Percentiles rank a stretch among this genome's conserved stretches.
Conservation (phyloP, 257 asterid species). For the Gynochthodes officinalis region DNA sequence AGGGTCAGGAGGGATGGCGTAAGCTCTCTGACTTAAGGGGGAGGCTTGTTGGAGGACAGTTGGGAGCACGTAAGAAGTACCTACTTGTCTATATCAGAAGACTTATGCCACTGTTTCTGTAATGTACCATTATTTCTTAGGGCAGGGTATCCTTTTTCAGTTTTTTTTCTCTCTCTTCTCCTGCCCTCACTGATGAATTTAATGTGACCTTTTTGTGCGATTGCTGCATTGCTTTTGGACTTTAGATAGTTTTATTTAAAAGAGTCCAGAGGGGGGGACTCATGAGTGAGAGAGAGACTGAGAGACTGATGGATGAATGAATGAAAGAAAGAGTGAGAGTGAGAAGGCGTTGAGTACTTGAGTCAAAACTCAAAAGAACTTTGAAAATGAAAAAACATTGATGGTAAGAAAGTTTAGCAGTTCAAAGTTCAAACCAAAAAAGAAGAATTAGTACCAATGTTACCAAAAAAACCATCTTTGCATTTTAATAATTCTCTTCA, state of each 20-base stretch:
- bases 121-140: neutral
- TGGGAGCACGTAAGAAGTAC: constrained; percentile 37
- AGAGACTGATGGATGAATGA: too few species aligned
- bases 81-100: constrained; percentile 23
- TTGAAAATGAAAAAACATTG: constrained; percentile 16
- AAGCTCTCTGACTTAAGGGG: constrained; percentile 17
- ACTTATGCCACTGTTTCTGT: neutral
- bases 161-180: neutral
- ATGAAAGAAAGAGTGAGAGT: too few species aligned
- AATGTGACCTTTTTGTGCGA: constrained; percentile 25
- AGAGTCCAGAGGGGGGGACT: constrained; percentile 6
- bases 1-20: constrained; percentile 17
- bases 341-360: neutral
- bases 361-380: constrained; percentile 20
- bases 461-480: neutral
- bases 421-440: constrained; percentile 5
- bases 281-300: constrained; percentile 4
- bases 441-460: neutral
- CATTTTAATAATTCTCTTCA: too few species aligned
- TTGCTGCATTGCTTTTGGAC: constrained; percentile 27
- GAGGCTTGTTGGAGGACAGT: constrained; percentile 31
- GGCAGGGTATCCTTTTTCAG: neutral
- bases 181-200: constrained; percentile 19
- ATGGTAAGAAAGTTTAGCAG: constrained; percentile 16
- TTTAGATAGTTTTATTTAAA: neutral